Base-by-base conservation (phyloP, 768 basidiomycete genomes). In the Xerocomellus chrysenteron region DNA sequence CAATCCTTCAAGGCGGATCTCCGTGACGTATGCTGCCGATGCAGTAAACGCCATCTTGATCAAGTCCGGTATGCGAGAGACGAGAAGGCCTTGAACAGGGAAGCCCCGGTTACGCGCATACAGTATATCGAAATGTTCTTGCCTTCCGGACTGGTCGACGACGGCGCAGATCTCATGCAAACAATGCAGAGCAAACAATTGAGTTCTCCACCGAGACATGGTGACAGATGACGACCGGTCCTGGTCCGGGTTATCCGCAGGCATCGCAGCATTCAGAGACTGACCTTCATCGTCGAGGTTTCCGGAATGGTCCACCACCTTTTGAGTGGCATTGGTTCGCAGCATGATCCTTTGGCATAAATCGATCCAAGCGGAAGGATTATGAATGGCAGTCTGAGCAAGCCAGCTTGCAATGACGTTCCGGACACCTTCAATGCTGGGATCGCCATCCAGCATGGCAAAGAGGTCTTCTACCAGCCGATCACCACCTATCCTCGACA, bases 41-140 rank as follows among this genome's bases (percentile, higher is more conserved):
- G 97, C 95, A 13, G 93, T 96, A 70, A 99, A 98, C 0, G 97
- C 96, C 88, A 98, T 97, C 74, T 83, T 92, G 73, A 99, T 96
- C 55, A 99, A 77, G 73, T 99, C 97, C 7, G 90, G 86, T 9
- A 98, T 85, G 19, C 94, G 84, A 17, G 89, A 87, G 39, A 91
- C 88, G 17, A 99, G 78, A 45, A 98, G 77, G 1, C 84, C 82
- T 8, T 81, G 76, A 4, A 79, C 68, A 3, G 82, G 74, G 8
- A 90, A 61, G 1, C 89, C 87, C 26, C 80, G 75, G 42, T 72
- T 77, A 44, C 83, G 77, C 2, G 93, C 94, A 59, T 85, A 80
- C 2, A 79, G 76, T 30, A 90, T 82, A 68, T 96, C 88, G 36
- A 97, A 76, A 64, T 98, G 94, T 65, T 99, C 94, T 57, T 78